Evolutionary conservation across 495 filamentous ascomycete genomes (phyloP), one percentile per base, ranked within the genome.

Genomic region (Aspergillus affinis): DNA sequence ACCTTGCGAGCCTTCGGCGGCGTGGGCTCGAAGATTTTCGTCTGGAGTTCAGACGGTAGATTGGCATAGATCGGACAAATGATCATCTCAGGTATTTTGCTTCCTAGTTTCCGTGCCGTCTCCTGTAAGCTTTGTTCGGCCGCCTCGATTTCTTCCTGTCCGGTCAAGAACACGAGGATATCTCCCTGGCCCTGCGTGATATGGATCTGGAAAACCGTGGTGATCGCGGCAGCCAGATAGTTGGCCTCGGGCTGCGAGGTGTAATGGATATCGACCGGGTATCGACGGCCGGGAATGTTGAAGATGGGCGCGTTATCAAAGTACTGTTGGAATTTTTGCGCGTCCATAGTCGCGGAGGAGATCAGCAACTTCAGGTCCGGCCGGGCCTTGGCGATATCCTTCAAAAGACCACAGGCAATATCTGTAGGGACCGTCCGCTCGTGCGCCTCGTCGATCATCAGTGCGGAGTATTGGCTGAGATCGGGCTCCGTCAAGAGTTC

Each of bases 401-500:
- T 98, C 51, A 97, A 82, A 36, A 98, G 80, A 32, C 90, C 92
- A 58, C 96, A 85, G 6, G 97, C 80, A 66, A 98, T 92, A 72
- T 98, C 94, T 2, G 95, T 97, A 47, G 90, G 85, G 12, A 98
- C 81, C 0, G 91, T 97, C 63, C 94, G 81, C 69, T 98, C 94
- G 82, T 98, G 94, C 18, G 95, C 94, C 70, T 98, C 94, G 68
- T 98, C 94, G 61, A 98, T 93, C 89, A 98, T 97, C 61, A 98
- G 68, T 3, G 88, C 90, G 0, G 91, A 88, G 68, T 98, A 98
- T n/a, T 83, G 85, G 12, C 87, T 81, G 12, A 98, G 75, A 57
- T 91, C 88, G 0, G 95, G 93, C 70, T 97, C 92, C 0, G 91
- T 92, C 64, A 97, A 82, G 62, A 97, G 88, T 68, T 97, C 93